A percentile compares a stretch with the other conserved stretches of the same genome.
These are phyloP conservation scores for Linderina pennispora DNA, from an alignment of 192 early-diverging fungal species.

Conservation along the genomic window DNA sequence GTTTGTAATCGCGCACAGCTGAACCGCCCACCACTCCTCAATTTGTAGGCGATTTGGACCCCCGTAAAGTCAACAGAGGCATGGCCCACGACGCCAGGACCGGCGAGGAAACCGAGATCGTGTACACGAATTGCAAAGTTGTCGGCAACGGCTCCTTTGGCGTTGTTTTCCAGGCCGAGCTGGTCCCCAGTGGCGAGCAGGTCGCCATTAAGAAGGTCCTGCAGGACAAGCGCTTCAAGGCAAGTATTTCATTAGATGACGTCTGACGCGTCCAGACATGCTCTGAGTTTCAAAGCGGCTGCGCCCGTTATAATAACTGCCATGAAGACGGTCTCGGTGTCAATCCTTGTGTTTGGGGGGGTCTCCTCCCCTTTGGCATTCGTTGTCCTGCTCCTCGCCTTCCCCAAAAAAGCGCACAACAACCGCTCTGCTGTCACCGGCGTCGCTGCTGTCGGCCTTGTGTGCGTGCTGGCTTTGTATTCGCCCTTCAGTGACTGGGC, in stretches of 20 bases:
- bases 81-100: conserved; percentile 83
- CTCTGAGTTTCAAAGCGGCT: too few relatives aligned
- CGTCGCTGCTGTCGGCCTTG: too few relatives aligned
- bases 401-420: too few relatives aligned
- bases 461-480: too few relatives aligned
- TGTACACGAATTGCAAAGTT: conserved; percentile 88
- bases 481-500: too few relatives aligned
- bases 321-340: too few relatives aligned
- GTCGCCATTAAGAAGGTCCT: conserved; percentile 98
- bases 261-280: not conserved
- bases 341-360: too few relatives aligned
- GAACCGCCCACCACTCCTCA: not conserved
- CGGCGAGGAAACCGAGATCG: conserved; percentile 77
- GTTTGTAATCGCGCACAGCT: too few relatives aligned
- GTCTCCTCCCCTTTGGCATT: too few relatives aligned
- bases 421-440: too few relatives aligned
- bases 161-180: conserved; percentile 92
- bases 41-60: conserved; percentile 48
- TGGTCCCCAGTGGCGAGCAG: conserved; percentile 69
- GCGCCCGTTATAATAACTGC: too few relatives aligned
- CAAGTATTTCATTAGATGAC: conserved; percentile 13
- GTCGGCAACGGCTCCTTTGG: conserved; percentile 98
- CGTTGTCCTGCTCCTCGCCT: too few relatives aligned
- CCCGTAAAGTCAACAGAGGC: conserved; percentile 64
- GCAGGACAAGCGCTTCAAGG: conserved; percentile 98